Percentiles rank a stretch among this genome's conserved stretches.
phyloP scores from a whole-genome alignment of 345 rosid genomes.

The Noccaea bulbosa region DNA sequence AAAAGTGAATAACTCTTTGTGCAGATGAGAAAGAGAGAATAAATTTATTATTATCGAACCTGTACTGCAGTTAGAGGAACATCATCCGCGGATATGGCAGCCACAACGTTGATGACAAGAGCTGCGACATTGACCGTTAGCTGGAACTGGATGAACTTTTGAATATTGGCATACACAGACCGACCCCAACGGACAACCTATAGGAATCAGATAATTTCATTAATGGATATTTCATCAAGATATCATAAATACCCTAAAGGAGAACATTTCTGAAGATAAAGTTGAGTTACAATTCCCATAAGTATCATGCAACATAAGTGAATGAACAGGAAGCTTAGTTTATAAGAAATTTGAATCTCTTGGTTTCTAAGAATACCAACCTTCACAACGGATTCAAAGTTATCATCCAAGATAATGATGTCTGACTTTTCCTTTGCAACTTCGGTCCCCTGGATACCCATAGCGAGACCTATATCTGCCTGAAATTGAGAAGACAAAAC shows the following conservation, averaged over 20 bases:
- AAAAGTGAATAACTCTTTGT: slow-evolving; percentile 3
- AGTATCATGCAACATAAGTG: slow-evolving; percentile 1
- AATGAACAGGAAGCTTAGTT: not conserved
- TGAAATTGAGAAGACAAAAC: slow-evolving; percentile 42
- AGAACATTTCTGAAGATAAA: not conserved
- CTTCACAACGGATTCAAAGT: slow-evolving; percentile 96
- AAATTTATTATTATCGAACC: slow-evolving; percentile 47
- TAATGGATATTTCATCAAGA: not conserved
- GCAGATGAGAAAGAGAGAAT: not conserved
- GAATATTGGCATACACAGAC: slow-evolving; percentile 97
- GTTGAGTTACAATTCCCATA: not conserved
- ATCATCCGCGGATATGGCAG: slow-evolving; percentile 91
- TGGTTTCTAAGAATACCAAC: slow-evolving; percentile 38
- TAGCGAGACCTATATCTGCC: slow-evolving; percentile 98
- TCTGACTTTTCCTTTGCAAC: slow-evolving; percentile 99
- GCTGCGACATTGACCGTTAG: slow-evolving; percentile 98
- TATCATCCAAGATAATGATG: slow-evolving; percentile 91
- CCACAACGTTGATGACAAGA: slow-evolving; percentile 88
- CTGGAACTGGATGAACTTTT: slow-evolving; percentile 98
- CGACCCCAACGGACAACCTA: slow-evolving; percentile 99
- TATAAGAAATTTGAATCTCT: not conserved
- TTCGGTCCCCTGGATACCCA: slow-evolving; percentile 99
- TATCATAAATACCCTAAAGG: not conserved
- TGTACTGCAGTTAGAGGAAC: slow-evolving; percentile 98
- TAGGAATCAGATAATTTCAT: slow-evolving; percentile 23